phyloP scores from a whole-genome alignment of 1,284 basidiomycete species.

The Laetiporus sulphureus region DNA sequence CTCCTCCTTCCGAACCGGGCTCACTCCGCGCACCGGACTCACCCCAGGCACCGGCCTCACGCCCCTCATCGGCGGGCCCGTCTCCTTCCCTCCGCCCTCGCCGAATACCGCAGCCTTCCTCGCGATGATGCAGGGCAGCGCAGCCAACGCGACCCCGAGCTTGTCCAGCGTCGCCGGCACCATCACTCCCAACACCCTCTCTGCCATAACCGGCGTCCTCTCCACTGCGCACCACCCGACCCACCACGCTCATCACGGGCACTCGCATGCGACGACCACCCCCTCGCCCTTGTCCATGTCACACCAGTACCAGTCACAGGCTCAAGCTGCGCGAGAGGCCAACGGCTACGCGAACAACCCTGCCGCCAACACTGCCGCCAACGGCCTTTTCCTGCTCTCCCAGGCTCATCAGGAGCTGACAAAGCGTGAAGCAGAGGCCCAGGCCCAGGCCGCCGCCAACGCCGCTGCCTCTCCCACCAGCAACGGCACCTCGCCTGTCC shows the following conservation, averaged over 20 bases:
- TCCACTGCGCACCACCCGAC: constrained; percentile 9
- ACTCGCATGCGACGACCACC: constrained; percentile 16
- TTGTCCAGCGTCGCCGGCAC: constrained; percentile 56
- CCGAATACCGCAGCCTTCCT: constrained; percentile 92
- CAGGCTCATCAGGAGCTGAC: constrained; percentile 95
- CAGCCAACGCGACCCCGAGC: constrained; percentile 38
- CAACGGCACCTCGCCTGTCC: constrained; percentile 41
- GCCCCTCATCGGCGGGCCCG: constrained; percentile 72
- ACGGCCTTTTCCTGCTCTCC: constrained; percentile 88
- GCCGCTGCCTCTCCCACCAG: constrained; percentile 30
- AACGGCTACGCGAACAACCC: constrained; percentile 30
- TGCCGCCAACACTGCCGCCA: constrained; percentile 63
- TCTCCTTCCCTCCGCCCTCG: constrained; percentile 77
- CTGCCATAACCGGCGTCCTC: constrained; percentile 72
- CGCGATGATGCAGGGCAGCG: constrained; percentile 79
- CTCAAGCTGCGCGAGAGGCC: constrained; percentile 6
- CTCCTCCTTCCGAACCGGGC: constrained; percentile 70
- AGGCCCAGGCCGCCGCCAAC: constrained; percentile 37
- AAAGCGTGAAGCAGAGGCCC: constrained; percentile 73
- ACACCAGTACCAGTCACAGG: constrained; percentile 9
- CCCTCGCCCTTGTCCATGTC: constrained; percentile 28
- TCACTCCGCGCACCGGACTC: constrained; percentile 70
- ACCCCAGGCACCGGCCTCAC: constrained; percentile 81
- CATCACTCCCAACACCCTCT: constrained; percentile 89
- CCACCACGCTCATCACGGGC: constrained; percentile 12